Evolutionary conservation across 176 grass and related monocot genomes (phyloP), one percentile per base, ranked within the genome.

Genomic region (Canna indica): DNA sequence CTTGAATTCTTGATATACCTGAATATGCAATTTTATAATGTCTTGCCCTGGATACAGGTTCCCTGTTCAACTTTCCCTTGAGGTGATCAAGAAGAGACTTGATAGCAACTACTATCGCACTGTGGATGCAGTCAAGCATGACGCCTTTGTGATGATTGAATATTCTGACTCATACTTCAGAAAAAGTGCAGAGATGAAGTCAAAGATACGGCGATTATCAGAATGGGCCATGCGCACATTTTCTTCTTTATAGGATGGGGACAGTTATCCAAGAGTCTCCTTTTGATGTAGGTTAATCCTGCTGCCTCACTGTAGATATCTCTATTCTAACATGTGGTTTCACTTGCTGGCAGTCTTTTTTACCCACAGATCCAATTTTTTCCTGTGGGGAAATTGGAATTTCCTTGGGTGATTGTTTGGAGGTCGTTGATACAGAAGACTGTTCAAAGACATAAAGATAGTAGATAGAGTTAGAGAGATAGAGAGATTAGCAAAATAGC

Each of bases 81-180:
- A 92, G 75, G 88, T 91, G 58, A 92, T 97, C 70, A 92, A 81
- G 69, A 87, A 64, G 81, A 92, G 88, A 78, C 75, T 92, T 34
- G 80, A 87, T 26, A 97, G 80, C 32, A 81, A 85, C 74, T 92
- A 92, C 75, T 90, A 90, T 79, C 85, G 86, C 61, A 92, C 86
- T 62, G 45, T 87, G 61, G 88, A 90, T 53, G 88, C 93, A 47
- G 77, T 92, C 41, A 83, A 74, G 79, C 86, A 92, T 70, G 93
- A 97, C 73, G 82, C 82, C 29, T 67, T 36, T n/a, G 86, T 91
- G 61, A 90, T 92, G 86, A 50, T 92, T 81, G 73, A 66, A 42
- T 83, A 90, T 78, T 80, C 84, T 0, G 59, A 83, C 45, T 85
- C 84, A 18, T 97, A 92, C 80, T 90, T 97, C 66, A 58, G 76